These are phyloP conservation scores for Austropuccinia psidii DNA, from an alignment of 1,284 basidiomycete species.

Conservation along the genomic window DNA sequence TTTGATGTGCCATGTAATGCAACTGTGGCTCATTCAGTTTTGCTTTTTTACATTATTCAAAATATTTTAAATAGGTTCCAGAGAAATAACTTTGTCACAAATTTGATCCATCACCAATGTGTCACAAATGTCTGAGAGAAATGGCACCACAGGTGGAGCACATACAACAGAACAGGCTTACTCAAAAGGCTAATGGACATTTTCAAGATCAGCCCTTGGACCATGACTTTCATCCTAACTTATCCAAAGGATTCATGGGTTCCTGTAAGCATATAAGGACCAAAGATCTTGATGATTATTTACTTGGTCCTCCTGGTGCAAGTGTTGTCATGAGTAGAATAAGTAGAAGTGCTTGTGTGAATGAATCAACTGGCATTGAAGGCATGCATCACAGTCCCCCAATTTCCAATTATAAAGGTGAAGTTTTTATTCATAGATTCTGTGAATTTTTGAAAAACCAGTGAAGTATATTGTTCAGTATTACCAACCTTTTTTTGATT, in stretches of 20 bases:
- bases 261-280: neutral
- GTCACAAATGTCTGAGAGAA: constrained; percentile 18
- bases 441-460: too few species aligned
- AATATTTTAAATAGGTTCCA: constrained; percentile 60
- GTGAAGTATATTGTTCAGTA: too few species aligned
- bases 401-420: too few species aligned
- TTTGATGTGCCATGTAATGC: neutral
- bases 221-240: neutral
- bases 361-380: neutral
- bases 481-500: too few species aligned
- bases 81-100: constrained; percentile 54
- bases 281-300: neutral
- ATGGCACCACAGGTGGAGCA: constrained; percentile 21
- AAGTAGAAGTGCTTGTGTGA: constrained; percentile 14
- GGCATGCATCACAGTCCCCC: neutral
- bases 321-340: constrained; percentile 28
- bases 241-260: neutral
- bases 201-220: neutral
- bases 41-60: too few species aligned
- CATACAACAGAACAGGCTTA: constrained; percentile 31
- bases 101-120: constrained; percentile 43
- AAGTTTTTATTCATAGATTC: too few species aligned
- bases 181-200: constrained; percentile 21
- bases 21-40: constrained; percentile 36
- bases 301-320: neutral